Base-by-base conservation (phyloP, 768 basidiomycete species). In the Phylloporus arenicola region DNA sequence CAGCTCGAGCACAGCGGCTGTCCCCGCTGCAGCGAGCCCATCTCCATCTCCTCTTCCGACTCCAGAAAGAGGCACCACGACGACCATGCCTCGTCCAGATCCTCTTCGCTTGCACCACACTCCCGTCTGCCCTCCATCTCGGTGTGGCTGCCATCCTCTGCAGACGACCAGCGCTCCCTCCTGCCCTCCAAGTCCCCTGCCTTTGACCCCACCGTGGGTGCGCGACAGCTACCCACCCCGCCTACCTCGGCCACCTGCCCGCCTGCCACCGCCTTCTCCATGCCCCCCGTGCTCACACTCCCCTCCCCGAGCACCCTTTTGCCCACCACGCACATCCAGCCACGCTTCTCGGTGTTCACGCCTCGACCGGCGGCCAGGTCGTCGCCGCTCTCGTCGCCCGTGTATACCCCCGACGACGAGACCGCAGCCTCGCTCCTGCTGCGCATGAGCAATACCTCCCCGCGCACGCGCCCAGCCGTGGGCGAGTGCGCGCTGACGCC, bases 81-180 rank as follows among this genome's bases (percentile, higher is more conserved):
- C 22, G 46, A 47, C 30, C 13, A 6, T 4, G 16, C 38, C 27
- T 9, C 55, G 6, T 50, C 54, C 45, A 29, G 35, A 13, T 22
- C 47, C 16, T 43, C 57, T n/a, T 51, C 57, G 16, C 12, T 46
- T 12, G 27, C 30, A 5, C 43, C 43, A n/a, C 22, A 34, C 31
- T 64, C 72, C 7, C 79, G 76, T 31, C 76, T 87, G 11, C 84
- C 84, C 1, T 73, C 84, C 45, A 86, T 87, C 43, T 81, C 84
- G 0, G 77, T 84, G 1, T 86, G 84, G 84, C 72, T 86, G 1
- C 77, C 77, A 29, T 45, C 77, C 22, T 45, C 55, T 16, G 43
- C 17, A 19, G 59, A 57, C n/a, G 54, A 61, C n/a, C 41, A 53
- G 56, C 57, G 51, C 57, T 43, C 66, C 38, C 57, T 69, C 57